Evolutionary conservation across 768 basidiomycete genomes (phyloP), one percentile per base, ranked within the genome.

Genomic region (Boletus speciosus): DNA sequence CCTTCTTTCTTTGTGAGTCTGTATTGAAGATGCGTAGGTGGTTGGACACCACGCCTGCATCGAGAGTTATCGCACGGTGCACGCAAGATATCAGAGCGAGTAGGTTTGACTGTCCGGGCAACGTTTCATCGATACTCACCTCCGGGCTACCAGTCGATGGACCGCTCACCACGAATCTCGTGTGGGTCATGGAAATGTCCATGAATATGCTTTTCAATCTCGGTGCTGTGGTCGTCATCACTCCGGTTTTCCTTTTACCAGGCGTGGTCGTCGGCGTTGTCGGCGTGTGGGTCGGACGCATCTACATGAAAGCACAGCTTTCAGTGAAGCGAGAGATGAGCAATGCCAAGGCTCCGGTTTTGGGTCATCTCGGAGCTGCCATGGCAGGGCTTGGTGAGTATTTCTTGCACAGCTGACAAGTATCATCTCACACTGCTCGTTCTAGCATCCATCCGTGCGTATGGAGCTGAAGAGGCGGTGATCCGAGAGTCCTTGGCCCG

Each of bases 391-490:
- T 51, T 6, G 16, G 50, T 51, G 34, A 47, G 35, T 23, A n/a
- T 5, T 51, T 1, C 12, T 12, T 19, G 4, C 7, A 1, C 14
- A 7, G 12, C 14, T 2, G 4, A 0, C 14, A 29, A 16, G 9
- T 7, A 2, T 5, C 6, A 1, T 14, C 50, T 48, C 14, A 51
- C 6, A 10, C 6, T 8, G 3, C 34, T 10, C n/a, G 12, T 34
- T 51, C 32, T 47, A 47, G 50, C 44, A 36, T 51, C 50, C 16
- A 51, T 51, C 14, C 50, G 50, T 0, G 50, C 50, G 6, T 85
- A 81, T 56, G 77, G 79, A 15, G 80, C 81, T 10, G 74, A 83
- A 58, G 68, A 71, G 5, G 61, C 69, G 6, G 80, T 73, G 65
- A 75, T 64, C 52, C 47, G 32, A 51, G 74, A 81, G 57, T 76